Percentiles rank a stretch among this genome's conserved stretches.
Conservation (phyloP, 225 moss, liverwort and hornwort genomes). For the Polytrichum formosum region DNA sequence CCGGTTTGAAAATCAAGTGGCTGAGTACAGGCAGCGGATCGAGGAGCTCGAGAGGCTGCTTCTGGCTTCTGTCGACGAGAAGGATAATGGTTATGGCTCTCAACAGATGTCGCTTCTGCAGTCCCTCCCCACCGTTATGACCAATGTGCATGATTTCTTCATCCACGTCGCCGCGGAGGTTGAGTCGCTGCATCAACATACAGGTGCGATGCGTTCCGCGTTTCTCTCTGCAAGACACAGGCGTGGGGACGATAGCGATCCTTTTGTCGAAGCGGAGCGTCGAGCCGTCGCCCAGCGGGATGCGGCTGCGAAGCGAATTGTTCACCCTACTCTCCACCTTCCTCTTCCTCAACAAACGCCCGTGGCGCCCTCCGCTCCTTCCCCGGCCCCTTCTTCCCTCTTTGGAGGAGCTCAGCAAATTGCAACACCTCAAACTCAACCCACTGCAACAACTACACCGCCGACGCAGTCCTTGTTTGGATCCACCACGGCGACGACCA, state of each 20-base stretch:
- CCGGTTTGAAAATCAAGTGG: conserved; percentile 71
- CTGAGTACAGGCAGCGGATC: conserved; percentile 82
- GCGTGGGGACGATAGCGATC: conserved; percentile 91
- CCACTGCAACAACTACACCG: conserved; percentile 33
- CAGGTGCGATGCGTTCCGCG: conserved; percentile 76
- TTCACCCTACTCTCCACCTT: conserved; percentile 84
- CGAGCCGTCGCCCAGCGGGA: conserved; percentile 92
- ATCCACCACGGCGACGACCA: conserved; percentile 61
- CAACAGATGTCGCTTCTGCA: conserved; percentile 70
- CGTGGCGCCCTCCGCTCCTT: conserved; percentile 25
- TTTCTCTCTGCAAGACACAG: conserved; percentile 80
- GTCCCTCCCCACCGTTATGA: conserved; percentile 95
- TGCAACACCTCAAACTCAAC: conserved; percentile 46
- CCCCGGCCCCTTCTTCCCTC: conserved; percentile 27
- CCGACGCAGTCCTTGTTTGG: conserved; percentile 52
- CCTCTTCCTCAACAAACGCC: conserved; percentile 35
- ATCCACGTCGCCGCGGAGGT: conserved; percentile 99
- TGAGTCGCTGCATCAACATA: conserved; percentile 85
- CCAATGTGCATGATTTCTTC: conserved; percentile 95
- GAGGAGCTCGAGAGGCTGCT: conserved; percentile 96
- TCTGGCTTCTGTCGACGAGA: conserved; percentile 55
- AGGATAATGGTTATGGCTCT: conserved; percentile 66
- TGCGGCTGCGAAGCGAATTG: conserved; percentile 82
- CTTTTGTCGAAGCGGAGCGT: conserved; percentile 96
- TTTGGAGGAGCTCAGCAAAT: conserved; percentile 40